Evolutionary conservation across 768 basidiomycete species (phyloP), one percentile per base, ranked within the genome.

Genomic region (Floccularia luteovirens): DNA sequence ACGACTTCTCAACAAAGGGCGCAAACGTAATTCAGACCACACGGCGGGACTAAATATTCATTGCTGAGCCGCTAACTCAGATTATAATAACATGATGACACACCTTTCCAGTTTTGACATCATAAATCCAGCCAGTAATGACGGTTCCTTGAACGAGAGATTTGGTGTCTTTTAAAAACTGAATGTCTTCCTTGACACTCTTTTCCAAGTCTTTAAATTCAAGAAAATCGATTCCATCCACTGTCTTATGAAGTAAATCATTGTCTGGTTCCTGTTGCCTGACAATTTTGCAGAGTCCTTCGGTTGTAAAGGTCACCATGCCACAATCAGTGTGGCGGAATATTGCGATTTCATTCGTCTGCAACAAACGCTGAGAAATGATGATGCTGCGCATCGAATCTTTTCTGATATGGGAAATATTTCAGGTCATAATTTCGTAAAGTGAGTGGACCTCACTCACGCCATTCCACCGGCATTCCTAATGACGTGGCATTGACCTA

Each of bases 271-370:
- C 59, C 20, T 65, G 60, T 27, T 66, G 61, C 49, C 70, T 74
- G 48, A 83, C 66, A 36, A 73, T 58, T 13, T 57, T 49, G 38
- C 71, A 73, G 19, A 83, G 60, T 38, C 72, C 54, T 0, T 66
- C 57, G 20, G 68, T 69, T 4, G 60, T 67, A 62, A 85, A 83
- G 0, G 72, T 75, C 34, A 79, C 60, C 81, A 86, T 84, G 33
- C 83, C 83, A 50, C 83, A 85, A 34, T 69, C 77, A 1, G 78
- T 81, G 56, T 87, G 84, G 54, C 79, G 80, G 55, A 82, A 72
- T 36, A 87, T 61, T 3, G 77, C 72, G 38, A 85, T 72, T 59
- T 83, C 79, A 12, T 67, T 66, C 7, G 83, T 87, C 10, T 79
- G 82, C 12, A 85, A 69, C 12, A 84, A 70, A 28, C 80, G 77